A percentile compares a stretch with the other conserved stretches of the same genome.
Conservation (phyloP, 1,139 yeast genomes). For the Sugiyamaella sp. region DNA sequence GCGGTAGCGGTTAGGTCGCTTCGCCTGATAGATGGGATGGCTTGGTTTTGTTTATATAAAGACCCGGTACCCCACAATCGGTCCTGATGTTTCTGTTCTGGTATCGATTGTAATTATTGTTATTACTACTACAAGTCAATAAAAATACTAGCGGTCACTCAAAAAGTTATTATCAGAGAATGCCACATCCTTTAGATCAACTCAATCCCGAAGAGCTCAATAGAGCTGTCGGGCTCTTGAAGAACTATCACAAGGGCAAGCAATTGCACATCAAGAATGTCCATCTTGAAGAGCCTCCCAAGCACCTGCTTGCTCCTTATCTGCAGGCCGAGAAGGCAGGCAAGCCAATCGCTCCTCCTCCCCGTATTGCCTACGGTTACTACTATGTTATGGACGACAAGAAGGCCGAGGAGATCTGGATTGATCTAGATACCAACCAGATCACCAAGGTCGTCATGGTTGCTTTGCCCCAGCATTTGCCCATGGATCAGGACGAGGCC, state of each 20-base stretch:
- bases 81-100: neutral
- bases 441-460: conserved; percentile 59
- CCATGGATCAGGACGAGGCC: conserved; percentile 73
- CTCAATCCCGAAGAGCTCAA: conserved; percentile 67
- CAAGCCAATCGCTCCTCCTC: conserved; percentile 52
- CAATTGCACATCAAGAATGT: conserved; percentile 69
- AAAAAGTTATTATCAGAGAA: conserved; percentile 22
- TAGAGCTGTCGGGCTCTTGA: conserved; percentile 56
- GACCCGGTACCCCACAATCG: neutral
- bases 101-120: neutral
- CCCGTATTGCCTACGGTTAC: conserved; percentile 68
- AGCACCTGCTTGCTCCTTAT: conserved; percentile 67
- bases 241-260: conserved; percentile 52
- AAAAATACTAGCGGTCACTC: neutral
- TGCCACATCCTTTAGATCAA: conserved; percentile 63
- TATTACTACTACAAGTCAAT: neutral
- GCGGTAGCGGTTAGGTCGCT: conserved; percentile 4
- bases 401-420: conserved; percentile 71
- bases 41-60: conserved; percentile 2
- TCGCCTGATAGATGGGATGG: neutral
- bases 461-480: conserved; percentile 72
- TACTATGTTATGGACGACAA: conserved; percentile 61
- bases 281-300: conserved; percentile 81
- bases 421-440: conserved; percentile 61
- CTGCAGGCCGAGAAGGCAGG: conserved; percentile 72